Evolutionary conservation across 73 alveolate species (phyloP).

Genomic region (Paramecium pentaurelia): DNA sequence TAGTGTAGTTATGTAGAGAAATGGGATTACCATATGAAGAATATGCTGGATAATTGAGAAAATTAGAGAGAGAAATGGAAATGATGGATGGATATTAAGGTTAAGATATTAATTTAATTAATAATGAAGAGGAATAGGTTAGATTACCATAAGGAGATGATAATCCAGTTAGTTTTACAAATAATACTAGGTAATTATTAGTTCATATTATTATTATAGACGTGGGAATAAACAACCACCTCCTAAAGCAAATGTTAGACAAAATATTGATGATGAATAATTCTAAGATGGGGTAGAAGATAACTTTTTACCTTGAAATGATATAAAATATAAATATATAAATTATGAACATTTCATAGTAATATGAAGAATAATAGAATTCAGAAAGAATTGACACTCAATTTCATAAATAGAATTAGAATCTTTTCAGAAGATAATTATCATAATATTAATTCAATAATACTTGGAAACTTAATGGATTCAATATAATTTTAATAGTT

Average conservation of each 20-base stretch:
- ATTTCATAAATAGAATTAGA: not conserved
- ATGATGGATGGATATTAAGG: conserved; percentile 28
- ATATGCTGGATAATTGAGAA: conserved; percentile 56
- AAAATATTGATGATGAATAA: not conserved
- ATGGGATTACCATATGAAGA: conserved; percentile 52
- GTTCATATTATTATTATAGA: not conserved
- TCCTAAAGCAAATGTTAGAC: not conserved
- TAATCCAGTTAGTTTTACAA: not conserved
- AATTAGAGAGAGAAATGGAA: conserved; percentile 46
- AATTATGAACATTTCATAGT: not conserved
- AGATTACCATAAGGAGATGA: conserved; percentile 11
- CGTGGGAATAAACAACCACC: not conserved
- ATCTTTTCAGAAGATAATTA: not conserved
- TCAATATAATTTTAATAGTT: not conserved
- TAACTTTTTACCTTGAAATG: not conserved
- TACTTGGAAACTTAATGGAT: not conserved
- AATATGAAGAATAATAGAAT: not conserved
- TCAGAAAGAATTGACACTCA: not conserved
- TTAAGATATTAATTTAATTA: not conserved
- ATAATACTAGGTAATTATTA: not conserved
- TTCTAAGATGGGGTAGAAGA: conserved; percentile 35
- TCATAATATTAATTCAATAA: not conserved
- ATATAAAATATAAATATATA: not conserved
- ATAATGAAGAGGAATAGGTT: conserved; percentile 12
- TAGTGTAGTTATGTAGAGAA: conserved; percentile 42